A percentile compares a stretch with the other conserved stretches of the same genome.
These are phyloP conservation scores for Lachnellula cervina DNA, from an alignment of 2,329 filamentous ascomycete species.

Conservation along the genomic window DNA sequence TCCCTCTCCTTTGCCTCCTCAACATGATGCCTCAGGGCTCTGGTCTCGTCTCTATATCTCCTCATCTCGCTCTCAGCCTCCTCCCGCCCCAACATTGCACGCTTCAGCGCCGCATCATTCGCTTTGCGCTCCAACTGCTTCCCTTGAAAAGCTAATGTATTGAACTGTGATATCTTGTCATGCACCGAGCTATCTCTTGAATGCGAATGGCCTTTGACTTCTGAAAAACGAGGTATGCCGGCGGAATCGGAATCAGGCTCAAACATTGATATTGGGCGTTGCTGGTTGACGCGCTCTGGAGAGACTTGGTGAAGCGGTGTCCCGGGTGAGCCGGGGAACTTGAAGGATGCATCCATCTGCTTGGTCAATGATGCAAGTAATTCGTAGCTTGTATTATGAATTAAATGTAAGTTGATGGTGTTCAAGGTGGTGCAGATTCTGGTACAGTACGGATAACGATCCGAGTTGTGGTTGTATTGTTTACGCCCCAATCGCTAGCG, in stretches of 20 bases:
- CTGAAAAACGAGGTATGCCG: slow-evolving; percentile 7
- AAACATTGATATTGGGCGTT: slow-evolving; percentile 25
- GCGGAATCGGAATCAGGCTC: slow-evolving; percentile 18
- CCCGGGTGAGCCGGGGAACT: slow-evolving; percentile 50
- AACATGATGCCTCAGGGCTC: slow-evolving; percentile 49
- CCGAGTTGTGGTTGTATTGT: no score
- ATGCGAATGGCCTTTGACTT: slow-evolving; percentile 15
- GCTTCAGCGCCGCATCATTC: slow-evolving; percentile 60
- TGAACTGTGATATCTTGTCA: slow-evolving; percentile 68
- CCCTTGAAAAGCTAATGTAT: slow-evolving; percentile 53
- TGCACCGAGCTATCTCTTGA: slow-evolving; percentile 57
- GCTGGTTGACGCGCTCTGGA: slow-evolving; percentile 58
- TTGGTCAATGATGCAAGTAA: not conserved
- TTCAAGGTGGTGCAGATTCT: not conserved
- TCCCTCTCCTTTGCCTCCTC: slow-evolving; percentile 65
- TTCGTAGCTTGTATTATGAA: not conserved
- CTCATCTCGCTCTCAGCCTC: slow-evolving; percentile 67
- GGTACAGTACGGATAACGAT: no score
- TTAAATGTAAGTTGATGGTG: not conserved
- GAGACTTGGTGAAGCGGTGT: slow-evolving; percentile 57
- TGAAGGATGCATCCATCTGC: slow-evolving; percentile 41
- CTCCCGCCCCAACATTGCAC: slow-evolving; percentile 63
- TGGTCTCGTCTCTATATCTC: slow-evolving; percentile 56
- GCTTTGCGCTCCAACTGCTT: slow-evolving; percentile 60
- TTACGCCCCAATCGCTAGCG: no score